phyloP scores from a whole-genome alignment of 306 rosid genomes.

The Prunus dulcis region DNA sequence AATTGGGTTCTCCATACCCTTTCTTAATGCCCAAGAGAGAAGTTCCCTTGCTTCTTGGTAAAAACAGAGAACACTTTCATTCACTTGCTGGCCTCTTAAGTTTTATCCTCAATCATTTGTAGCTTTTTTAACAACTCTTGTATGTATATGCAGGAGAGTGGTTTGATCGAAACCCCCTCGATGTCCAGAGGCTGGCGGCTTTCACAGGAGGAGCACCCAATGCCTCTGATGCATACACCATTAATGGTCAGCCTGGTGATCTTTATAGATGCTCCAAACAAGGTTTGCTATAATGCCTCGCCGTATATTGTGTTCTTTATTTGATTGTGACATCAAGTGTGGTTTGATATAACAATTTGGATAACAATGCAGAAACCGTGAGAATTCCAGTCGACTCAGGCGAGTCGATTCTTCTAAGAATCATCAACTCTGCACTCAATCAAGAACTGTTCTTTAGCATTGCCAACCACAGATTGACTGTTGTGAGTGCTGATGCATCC shows the following conservation, averaged over 20 bases:
- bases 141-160: constrained; percentile 72
- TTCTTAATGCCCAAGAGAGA: constrained; percentile 69
- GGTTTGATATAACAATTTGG: background rate
- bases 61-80: background rate
- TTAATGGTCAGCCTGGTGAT: constrained; percentile 93
- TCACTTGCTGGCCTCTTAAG: background rate
- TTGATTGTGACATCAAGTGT: background rate
- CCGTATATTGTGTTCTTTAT: background rate
- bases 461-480: constrained; percentile 79
- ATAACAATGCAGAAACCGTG: constrained; percentile 56
- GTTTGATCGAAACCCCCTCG: constrained; percentile 72
- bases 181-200: constrained; percentile 52
- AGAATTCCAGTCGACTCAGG: constrained; percentile 50
- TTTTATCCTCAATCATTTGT: background rate
- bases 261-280: constrained; percentile 64
- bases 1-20: constrained; percentile 68
- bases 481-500: constrained; percentile 71
- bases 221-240: constrained; percentile 72
- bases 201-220: constrained; percentile 87
- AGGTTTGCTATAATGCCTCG: constrained; percentile 39
- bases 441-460: constrained; percentile 77
- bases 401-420: constrained; percentile 66
- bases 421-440: constrained; percentile 77
- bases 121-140: background rate
- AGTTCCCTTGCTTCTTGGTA: constrained; percentile 74